Conservation (phyloP, 768 basidiomycete species). For the Tulasnella sp. region DNA sequence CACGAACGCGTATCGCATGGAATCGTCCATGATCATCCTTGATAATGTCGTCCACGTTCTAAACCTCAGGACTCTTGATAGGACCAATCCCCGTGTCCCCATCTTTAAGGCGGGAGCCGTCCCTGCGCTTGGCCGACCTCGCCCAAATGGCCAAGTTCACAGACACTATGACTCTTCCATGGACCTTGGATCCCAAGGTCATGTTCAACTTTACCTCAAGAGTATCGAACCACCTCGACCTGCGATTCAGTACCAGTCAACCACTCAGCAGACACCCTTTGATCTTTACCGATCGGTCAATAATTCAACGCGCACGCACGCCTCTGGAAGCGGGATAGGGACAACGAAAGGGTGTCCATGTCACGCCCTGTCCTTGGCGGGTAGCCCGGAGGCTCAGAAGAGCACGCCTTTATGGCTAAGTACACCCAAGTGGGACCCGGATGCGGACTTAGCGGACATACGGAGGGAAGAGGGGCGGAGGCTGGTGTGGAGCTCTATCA, state of each 20-base stretch:
- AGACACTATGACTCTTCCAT: too few species aligned
- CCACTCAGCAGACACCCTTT: constrained; percentile 6
- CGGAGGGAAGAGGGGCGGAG: constrained; percentile 15
- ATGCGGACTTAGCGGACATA: constrained; percentile 1
- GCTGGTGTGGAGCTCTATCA: constrained; percentile 18
- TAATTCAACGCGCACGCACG: too few species aligned
- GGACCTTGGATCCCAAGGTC: too few species aligned
- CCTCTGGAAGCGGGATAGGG: neutral
- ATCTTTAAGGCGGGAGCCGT: constrained; percentile 8
- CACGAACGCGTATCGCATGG: neutral
- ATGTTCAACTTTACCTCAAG: too few species aligned
- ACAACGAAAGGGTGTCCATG: constrained; percentile 14
- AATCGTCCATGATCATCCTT: neutral
- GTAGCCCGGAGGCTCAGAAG: neutral
- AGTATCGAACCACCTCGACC: neutral
- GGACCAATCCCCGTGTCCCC: constrained; percentile 4
- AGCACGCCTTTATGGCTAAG: constrained; percentile 17
- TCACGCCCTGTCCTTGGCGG: neutral
- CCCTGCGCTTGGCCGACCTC: constrained; percentile 3
- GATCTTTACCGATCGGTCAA: neutral
- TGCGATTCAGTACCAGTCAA: neutral
- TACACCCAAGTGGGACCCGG: constrained; percentile 15
- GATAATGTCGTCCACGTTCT: constrained; percentile 13
- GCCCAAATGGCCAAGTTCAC: neutral
- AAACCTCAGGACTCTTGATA: constrained; percentile 11